Evolutionary conservation across 225 moss, liverwort and hornwort species (phyloP).

Genomic region (Straminergon stramineum): DNA sequence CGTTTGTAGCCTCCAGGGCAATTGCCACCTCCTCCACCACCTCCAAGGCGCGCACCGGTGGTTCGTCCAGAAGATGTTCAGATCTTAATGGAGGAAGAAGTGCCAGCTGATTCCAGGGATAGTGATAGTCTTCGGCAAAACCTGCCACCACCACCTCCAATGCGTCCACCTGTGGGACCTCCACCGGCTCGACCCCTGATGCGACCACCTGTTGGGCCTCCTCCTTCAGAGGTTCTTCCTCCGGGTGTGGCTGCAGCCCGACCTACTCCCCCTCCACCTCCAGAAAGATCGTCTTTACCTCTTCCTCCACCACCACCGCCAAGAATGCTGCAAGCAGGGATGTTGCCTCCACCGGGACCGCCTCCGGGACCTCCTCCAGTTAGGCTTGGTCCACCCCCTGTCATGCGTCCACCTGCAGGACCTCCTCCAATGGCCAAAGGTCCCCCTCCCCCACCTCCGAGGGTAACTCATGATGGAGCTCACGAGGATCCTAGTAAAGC

Average conservation of each 20-base stretch:
- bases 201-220: conserved; percentile 60
- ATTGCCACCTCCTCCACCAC: conserved; percentile 57
- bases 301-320: conserved; percentile 48
- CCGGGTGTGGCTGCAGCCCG: conserved; percentile 53
- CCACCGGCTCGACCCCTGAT: conserved; percentile 48
- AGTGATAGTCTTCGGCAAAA: conserved; percentile 27
- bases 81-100: conserved; percentile 16
- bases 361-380: conserved; percentile 55
- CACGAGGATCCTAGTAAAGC: conserved; percentile 53
- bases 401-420: conserved; percentile 49
- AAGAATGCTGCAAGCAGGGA: conserved; percentile 31
- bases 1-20: conserved; percentile 42
- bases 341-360: conserved; percentile 41
- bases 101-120: conserved; percentile 23
- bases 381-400: conserved; percentile 36
- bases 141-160: conserved; percentile 57
- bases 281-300: conserved; percentile 37
- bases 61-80: conserved; percentile 26
- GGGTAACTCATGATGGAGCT: conserved; percentile 26
- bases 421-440: conserved; percentile 33
- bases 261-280: conserved; percentile 13
- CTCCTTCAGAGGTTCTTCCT: conserved; percentile 54
- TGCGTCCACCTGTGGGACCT: conserved; percentile 53
- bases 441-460: conserved; percentile 50
- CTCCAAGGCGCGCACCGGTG: conserved; percentile 37